A percentile compares a stretch with the other conserved stretches of the same genome.
Evolutionary conservation across 352 stramenopile genomes (phyloP).

Genomic region (Phytopythium delawarense): DNA sequence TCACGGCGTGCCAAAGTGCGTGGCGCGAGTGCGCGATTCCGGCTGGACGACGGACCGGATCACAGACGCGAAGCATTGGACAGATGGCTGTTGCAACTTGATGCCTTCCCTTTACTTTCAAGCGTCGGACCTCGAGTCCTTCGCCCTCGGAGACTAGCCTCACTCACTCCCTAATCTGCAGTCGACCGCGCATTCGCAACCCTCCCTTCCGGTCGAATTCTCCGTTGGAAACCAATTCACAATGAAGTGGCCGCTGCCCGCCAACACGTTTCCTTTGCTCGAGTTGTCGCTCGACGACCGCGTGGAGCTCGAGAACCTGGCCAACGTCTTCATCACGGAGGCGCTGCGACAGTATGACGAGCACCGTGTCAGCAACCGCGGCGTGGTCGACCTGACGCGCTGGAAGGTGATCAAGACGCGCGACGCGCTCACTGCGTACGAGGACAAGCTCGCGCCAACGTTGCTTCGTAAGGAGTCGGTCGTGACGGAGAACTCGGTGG

Average conservation of each 20-base stretch:
- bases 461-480: conserved; percentile 4
- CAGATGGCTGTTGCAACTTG: background rate
- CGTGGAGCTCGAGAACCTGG: conserved; percentile 19
- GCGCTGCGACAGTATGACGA: conserved; percentile 29
- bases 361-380: conserved; percentile 21
- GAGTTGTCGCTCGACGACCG: conserved; percentile 23
- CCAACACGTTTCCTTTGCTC: conserved; percentile 28
- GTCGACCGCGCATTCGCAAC: background rate
- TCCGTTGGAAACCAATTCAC: background rate
- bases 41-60: background rate
- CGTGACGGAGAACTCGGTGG: background rate
- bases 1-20: background rate
- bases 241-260: conserved; percentile 26
- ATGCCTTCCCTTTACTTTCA: background rate
- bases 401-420: conserved; percentile 33
- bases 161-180: background rate
- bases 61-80: background rate
- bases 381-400: conserved; percentile 16
- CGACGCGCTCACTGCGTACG: conserved; percentile 25
- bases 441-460: conserved; percentile 13
- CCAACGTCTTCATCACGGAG: conserved; percentile 21
- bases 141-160: background rate
- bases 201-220: background rate
- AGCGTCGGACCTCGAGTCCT: background rate
- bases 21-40: background rate